Evolutionary conservation across 108 stramenopile genomes (phyloP).

Genomic region (Cyclotella atomus): DNA sequence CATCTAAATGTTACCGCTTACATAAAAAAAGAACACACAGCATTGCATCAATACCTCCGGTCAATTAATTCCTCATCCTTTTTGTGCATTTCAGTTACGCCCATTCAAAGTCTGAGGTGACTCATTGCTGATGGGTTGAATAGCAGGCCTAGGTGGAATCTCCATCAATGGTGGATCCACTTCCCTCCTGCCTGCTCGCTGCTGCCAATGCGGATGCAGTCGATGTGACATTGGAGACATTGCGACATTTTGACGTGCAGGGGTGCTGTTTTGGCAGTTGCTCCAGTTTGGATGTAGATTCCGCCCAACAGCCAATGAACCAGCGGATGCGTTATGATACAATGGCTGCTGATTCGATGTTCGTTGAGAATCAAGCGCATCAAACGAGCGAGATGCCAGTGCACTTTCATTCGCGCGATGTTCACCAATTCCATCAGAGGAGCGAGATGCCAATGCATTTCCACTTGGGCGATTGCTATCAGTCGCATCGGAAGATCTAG

Average conservation of each 20-base stretch:
- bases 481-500: constrained; percentile 16
- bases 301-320: constrained; percentile 3
- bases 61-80: too few relatives aligned
- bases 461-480: constrained; percentile 5
- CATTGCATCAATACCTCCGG: too few relatives aligned
- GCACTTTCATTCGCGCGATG: too few relatives aligned
- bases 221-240: constrained; percentile 3
- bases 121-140: too few relatives aligned
- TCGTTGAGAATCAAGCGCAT: neutral
- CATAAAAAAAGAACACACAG: too few relatives aligned
- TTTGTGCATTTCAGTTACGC: too few relatives aligned
- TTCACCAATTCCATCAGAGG: neutral
- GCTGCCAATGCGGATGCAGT: constrained; percentile 11
- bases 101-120: too few relatives aligned
- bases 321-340: constrained; percentile 2
- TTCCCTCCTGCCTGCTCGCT: neutral
- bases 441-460: constrained; percentile 1
- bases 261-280: neutral
- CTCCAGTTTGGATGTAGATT: constrained; percentile 22
- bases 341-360: neutral
- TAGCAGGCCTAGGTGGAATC: too few relatives aligned
- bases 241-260: neutral
- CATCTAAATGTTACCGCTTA: too few relatives aligned
- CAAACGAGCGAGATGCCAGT: too few relatives aligned
- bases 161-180: neutral